phyloP scores from a whole-genome alignment of 148 eudicot species.

The Vaccinium darrowii region DNA sequence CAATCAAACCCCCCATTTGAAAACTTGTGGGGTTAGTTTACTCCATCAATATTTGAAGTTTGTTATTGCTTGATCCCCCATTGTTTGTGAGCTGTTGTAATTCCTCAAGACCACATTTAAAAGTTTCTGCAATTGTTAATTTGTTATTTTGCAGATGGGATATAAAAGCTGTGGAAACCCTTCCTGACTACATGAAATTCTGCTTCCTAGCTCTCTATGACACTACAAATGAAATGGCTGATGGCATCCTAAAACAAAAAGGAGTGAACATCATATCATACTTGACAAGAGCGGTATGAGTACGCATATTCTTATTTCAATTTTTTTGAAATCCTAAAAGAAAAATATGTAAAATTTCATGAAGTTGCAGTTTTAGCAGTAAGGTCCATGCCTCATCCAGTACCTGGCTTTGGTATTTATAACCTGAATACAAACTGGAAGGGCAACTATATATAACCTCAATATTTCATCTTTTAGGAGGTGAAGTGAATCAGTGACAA shows the following conservation, averaged over 20 bases:
- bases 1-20: neutral
- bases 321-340: neutral
- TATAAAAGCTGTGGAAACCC: neutral
- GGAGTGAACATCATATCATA: slow-evolving; percentile 19
- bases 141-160: slow-evolving; percentile 21
- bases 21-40: no score
- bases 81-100: neutral
- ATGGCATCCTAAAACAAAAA: slow-evolving; percentile 22
- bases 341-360: neutral
- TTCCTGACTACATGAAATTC: slow-evolving; percentile 32
- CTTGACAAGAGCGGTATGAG: slow-evolving; percentile 14
- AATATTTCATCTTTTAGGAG: no score
- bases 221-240: slow-evolving; percentile 26
- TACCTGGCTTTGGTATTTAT: neutral
- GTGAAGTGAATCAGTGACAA: no score
- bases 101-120: no score
- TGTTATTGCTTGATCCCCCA: neutral
- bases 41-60: no score
- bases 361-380: neutral
- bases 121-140: neutral
- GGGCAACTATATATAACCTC: neutral
- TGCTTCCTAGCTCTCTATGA: slow-evolving; percentile 29
- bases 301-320: neutral
- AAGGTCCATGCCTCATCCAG: neutral
- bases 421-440: neutral